Conservation (phyloP, 164 flowering plant species). For the Protea cynaroides region DNA sequence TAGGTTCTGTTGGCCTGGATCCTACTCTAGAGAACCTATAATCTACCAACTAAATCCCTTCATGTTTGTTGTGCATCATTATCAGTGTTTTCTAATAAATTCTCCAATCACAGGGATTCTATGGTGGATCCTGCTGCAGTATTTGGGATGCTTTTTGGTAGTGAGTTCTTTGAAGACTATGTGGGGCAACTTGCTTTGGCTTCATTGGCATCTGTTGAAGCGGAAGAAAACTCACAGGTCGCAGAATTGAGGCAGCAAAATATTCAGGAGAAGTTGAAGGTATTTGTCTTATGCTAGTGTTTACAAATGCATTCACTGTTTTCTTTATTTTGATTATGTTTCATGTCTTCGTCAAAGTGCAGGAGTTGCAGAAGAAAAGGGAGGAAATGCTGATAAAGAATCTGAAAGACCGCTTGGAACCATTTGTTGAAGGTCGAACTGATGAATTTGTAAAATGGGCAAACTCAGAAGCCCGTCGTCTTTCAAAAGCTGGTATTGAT, state of each 20-base stretch:
- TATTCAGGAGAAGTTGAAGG: constrained; percentile 63
- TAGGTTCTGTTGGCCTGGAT: no score
- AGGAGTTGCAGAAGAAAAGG: constrained; percentile 74
- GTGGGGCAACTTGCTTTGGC: constrained; percentile 86
- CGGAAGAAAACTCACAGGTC: constrained; percentile 41
- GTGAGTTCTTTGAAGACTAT: constrained; percentile 89
- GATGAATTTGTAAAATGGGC: constrained; percentile 78
- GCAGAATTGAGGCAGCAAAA: constrained; percentile 39
- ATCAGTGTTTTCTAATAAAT: neutral
- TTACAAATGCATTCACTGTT: neutral
- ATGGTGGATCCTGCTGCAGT: constrained; percentile 85
- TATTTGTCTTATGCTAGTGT: constrained; percentile 13
- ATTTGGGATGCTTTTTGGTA: constrained; percentile 95
- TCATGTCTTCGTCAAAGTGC: constrained; percentile 7
- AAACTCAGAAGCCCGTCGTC: constrained; percentile 61
- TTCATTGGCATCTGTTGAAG: constrained; percentile 49
- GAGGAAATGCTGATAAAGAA: constrained; percentile 51
- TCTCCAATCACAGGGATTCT: constrained; percentile 44
- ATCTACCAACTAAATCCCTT: no score
- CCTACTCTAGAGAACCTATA: no score
- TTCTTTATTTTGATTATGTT: neutral
- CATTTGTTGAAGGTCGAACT: constrained; percentile 54
- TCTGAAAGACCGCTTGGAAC: constrained; percentile 64
- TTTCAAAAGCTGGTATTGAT: constrained; percentile 69
- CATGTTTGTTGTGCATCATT: no score